phyloP scores from a whole-genome alignment of 2,329 filamentous ascomycete genomes.

The Neofusicoccum umdonicola region DNA sequence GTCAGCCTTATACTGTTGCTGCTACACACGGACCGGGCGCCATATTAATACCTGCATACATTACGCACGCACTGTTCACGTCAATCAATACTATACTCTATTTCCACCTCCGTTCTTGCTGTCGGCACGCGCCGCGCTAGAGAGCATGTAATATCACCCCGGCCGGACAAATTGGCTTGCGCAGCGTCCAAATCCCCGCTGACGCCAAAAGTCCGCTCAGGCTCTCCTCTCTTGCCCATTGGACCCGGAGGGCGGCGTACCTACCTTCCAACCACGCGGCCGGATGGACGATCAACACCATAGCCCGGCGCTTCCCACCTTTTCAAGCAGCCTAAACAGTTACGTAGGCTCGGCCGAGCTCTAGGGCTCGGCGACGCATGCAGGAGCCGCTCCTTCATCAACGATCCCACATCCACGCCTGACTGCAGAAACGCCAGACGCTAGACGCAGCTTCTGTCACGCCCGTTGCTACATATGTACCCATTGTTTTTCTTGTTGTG shows the following conservation, averaged over 20 bases:
- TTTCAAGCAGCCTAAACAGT: conserved; percentile 6
- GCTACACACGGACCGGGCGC: conserved; percentile 5
- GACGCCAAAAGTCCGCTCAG: conserved; percentile 8
- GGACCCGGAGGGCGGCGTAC: neutral
- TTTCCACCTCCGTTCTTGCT: conserved; percentile 1
- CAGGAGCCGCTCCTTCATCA: conserved; percentile 17
- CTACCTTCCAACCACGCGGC: neutral
- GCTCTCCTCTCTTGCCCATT: conserved; percentile 3
- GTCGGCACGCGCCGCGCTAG: neutral
- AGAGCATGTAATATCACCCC: conserved; percentile 4
- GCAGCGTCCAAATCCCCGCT: neutral
- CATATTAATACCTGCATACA: neutral
- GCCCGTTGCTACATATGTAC: neutral
- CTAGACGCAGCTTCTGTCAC: conserved; percentile 5
- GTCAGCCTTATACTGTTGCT: conserved; percentile 10
- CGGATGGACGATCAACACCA: conserved; percentile 5
- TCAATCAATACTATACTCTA: conserved; percentile 5
- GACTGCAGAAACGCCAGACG: conserved; percentile 5
- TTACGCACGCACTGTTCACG: neutral
- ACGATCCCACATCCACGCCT: conserved; percentile 2
- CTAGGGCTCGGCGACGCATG: conserved; percentile 14
- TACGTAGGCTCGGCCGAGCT: conserved; percentile 17
- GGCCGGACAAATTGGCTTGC: neutral
- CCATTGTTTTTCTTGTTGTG: neutral
- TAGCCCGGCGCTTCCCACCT: neutral